Percentiles rank a stretch among this genome's conserved stretches.
Evolutionary conservation across 2,329 filamentous ascomycete species (phyloP).

Genomic region (Exserohilum rostratum): DNA sequence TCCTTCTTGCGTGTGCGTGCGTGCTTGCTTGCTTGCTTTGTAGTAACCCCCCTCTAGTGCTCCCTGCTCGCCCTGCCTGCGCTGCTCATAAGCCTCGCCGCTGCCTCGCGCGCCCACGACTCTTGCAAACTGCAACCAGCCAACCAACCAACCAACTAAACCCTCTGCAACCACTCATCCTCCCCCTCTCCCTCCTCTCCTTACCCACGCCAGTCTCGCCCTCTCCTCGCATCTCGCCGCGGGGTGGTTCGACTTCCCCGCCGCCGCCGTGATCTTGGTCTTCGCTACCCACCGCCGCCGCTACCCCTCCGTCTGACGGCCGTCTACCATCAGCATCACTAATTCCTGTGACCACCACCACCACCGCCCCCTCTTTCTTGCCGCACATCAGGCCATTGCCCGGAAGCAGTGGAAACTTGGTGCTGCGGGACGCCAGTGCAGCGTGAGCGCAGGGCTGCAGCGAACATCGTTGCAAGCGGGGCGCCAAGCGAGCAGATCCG

Average conservation of each 20-base stretch:
- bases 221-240: not conserved
- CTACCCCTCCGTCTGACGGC: conserved; percentile 18
- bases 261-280: not conserved
- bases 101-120: conserved; percentile 11
- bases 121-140: not conserved
- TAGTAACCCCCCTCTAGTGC: conserved; percentile 31
- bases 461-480: conserved; percentile 26
- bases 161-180: too few species aligned
- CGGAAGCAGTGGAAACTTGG: conserved; percentile 21
- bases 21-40: conserved; percentile 27
- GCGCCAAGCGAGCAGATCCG: conserved; percentile 26
- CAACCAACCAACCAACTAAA: too few species aligned
- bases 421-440: conserved; percentile 27
- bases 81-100: conserved; percentile 20
- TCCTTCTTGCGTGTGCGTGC: conserved; percentile 15
- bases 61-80: conserved; percentile 11
- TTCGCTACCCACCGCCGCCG: not conserved
- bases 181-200: too few species aligned
- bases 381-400: conserved; percentile 31
- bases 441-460: conserved; percentile 25
- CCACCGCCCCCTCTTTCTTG: not conserved
- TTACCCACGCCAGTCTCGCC: not conserved
- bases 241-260: conserved; percentile 1
- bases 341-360: conserved; percentile 10
- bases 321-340: conserved; percentile 23